phyloP scores from a whole-genome alignment of 495 filamentous ascomycete genomes.

The Trichoderma erinaceum region DNA sequence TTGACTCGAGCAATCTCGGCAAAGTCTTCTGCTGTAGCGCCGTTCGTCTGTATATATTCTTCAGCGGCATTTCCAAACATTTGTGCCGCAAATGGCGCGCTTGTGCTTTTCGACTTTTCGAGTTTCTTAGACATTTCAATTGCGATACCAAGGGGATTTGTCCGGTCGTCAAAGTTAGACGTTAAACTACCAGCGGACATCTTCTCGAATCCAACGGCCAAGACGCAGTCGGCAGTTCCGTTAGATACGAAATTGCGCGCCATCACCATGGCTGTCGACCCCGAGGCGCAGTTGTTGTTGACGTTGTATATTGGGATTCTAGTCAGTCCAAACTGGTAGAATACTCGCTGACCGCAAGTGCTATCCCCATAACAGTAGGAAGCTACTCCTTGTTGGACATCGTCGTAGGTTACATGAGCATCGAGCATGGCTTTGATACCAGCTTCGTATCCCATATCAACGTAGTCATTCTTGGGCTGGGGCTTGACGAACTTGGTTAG shows the following conservation, averaged over 20 bases:
- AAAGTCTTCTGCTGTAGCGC: conserved; percentile 77
- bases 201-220: conserved; percentile 96
- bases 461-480: conserved; percentile 81
- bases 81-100: conserved; percentile 80
- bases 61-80: conserved; percentile 92
- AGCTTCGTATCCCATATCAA: conserved; percentile 88
- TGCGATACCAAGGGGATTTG: no score
- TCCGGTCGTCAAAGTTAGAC: no score
- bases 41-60: conserved; percentile 95
- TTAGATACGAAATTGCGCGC: conserved; percentile 72
- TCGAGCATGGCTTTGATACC: conserved; percentile 94
- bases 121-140: no score
- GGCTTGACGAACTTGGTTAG: conserved; percentile 99
- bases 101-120: conserved; percentile 66
- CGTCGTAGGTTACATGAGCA: conserved; percentile 91
- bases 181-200: conserved; percentile 82
- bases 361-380: conserved; percentile 97
- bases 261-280: conserved; percentile 80
- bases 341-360: conserved; percentile 92
- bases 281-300: conserved; percentile 97
- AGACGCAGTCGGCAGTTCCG: conserved; percentile 74
- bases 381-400: conserved; percentile 88
- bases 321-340: conserved; percentile 98
- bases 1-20: conserved; percentile 91
- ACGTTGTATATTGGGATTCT: conserved; percentile 93